These are phyloP conservation scores for Glomus cerebriforme DNA, from an alignment of 192 early-diverging fungal genomes.

Conservation along the genomic window DNA sequence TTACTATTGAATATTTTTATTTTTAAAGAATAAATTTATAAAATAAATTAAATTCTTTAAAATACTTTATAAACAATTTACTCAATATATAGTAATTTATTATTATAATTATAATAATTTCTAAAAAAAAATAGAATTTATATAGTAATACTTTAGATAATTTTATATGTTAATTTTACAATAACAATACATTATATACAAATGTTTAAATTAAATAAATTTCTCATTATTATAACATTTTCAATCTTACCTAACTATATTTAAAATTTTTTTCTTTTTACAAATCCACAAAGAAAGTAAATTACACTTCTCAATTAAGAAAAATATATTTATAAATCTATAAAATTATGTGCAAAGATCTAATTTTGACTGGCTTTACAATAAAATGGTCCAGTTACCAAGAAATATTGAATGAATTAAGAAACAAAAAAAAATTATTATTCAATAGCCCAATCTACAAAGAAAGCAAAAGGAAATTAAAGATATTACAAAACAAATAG, in stretches of 20 bases:
- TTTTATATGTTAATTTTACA: no score
- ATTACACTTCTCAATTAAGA: background rate
- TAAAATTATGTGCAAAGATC: slow-evolving; percentile 8
- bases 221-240: slow-evolving; percentile 10
- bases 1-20: no score
- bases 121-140: no score
- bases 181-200: background rate
- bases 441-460: slow-evolving; percentile 4
- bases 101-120: no score
- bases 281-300: background rate
- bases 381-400: slow-evolving; percentile 4
- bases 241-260: background rate
- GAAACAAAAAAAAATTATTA: slow-evolving; percentile 15
- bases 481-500: slow-evolving; percentile 2
- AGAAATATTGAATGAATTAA: slow-evolving; percentile 13
- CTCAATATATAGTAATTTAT: no score
- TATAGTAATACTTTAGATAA: no score
- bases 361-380: slow-evolving; percentile 10
- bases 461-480: background rate
- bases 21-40: no score
- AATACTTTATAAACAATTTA: no score
- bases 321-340: slow-evolving; percentile 3
- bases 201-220: slow-evolving; percentile 13
- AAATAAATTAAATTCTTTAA: no score
- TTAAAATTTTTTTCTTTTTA: background rate